Evolutionary conservation across 768 basidiomycete species (phyloP).

Genomic region (Hortiboletus campestris): DNA sequence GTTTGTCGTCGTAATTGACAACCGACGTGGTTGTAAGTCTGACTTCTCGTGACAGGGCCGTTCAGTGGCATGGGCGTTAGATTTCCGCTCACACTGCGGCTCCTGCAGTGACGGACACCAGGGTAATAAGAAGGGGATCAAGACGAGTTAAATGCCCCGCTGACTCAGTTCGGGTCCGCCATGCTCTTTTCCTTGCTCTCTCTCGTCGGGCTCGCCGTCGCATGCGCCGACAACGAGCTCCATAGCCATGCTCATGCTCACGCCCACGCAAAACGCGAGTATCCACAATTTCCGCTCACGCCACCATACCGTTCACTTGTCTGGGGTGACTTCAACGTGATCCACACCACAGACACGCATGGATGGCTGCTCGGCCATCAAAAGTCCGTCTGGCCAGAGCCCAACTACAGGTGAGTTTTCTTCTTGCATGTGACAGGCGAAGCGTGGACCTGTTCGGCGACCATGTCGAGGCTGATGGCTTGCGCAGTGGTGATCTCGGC

Average conservation of each 20-base stretch:
- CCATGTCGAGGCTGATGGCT: neutral
- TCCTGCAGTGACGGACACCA: neutral
- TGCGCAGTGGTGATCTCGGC: constrained; percentile 58
- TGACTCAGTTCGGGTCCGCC: too few species aligned
- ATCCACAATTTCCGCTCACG: constrained; percentile 43
- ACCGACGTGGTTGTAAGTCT: neutral
- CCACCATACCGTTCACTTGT: constrained; percentile 65
- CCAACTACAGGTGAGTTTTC: constrained; percentile 58
- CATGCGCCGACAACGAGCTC: constrained; percentile 19
- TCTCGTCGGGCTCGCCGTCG: constrained; percentile 18
- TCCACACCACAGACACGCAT: constrained; percentile 84
- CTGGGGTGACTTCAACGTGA: constrained; percentile 89
- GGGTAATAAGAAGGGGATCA: neutral
- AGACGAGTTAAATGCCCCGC: neutral
- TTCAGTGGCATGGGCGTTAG: neutral
- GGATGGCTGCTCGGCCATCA: constrained; percentile 86
- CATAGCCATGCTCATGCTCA: constrained; percentile 36
- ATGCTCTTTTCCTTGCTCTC: constrained; percentile 20
- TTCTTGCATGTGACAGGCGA: neutral
- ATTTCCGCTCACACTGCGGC: neutral
- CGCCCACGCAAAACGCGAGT: constrained; percentile 34
- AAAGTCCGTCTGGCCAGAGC: constrained; percentile 67
- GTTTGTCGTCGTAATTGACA: too few species aligned
- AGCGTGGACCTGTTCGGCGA: neutral
- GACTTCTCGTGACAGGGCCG: neutral